Evolutionary conservation across 2,329 filamentous ascomycete species (phyloP).

Genomic region (Tolypocladium paradoxum): DNA sequence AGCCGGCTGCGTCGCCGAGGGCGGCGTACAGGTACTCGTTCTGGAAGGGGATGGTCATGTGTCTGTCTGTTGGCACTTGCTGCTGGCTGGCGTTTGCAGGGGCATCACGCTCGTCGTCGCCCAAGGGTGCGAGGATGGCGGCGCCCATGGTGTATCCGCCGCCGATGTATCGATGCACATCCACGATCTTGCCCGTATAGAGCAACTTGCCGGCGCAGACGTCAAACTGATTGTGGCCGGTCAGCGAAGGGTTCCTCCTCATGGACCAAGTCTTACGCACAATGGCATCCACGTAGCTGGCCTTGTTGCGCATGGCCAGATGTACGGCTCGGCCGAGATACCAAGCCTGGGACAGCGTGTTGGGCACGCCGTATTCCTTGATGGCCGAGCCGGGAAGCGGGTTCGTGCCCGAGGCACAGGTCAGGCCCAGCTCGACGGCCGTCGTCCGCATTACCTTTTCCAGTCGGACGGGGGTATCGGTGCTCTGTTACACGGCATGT

Average conservation of each 20-base stretch:
- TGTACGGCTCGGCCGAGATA: slow-evolving; percentile 21
- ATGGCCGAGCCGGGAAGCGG: slow-evolving; percentile 21
- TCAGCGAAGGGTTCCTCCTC: too few relatives aligned
- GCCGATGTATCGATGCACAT: slow-evolving; percentile 25
- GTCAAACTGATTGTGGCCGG: slow-evolving; percentile 11
- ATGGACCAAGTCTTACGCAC: too few relatives aligned
- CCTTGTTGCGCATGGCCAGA: slow-evolving; percentile 16
- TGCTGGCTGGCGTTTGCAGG: slow-evolving; percentile 7
- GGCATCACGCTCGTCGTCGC: slow-evolving; percentile 18
- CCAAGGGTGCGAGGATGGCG: slow-evolving; percentile 21
- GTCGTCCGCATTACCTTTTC: slow-evolving; percentile 24
- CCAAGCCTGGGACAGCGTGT: slow-evolving; percentile 23
- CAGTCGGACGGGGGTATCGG: slow-evolving; percentile 21
- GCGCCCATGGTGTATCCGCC: slow-evolving; percentile 31
- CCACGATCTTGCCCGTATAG: slow-evolving; percentile 28
- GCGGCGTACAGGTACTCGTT: slow-evolving; percentile 30
- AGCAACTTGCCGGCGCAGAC: slow-evolving; percentile 23
- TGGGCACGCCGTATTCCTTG: slow-evolving; percentile 21
- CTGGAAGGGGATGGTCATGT: slow-evolving; percentile 30
- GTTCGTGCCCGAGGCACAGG: slow-evolving; percentile 23
- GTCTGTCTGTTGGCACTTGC: slow-evolving; percentile 8
- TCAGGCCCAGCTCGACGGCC: slow-evolving; percentile 26
- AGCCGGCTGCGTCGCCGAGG: slow-evolving; percentile 18
- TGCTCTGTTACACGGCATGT: slow-evolving; percentile 11
- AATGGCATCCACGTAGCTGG: slow-evolving; percentile 16